Evolutionary conservation across 2,329 filamentous ascomycete genomes (phyloP).

Genomic region (Phaeosphaeria sp.): DNA sequence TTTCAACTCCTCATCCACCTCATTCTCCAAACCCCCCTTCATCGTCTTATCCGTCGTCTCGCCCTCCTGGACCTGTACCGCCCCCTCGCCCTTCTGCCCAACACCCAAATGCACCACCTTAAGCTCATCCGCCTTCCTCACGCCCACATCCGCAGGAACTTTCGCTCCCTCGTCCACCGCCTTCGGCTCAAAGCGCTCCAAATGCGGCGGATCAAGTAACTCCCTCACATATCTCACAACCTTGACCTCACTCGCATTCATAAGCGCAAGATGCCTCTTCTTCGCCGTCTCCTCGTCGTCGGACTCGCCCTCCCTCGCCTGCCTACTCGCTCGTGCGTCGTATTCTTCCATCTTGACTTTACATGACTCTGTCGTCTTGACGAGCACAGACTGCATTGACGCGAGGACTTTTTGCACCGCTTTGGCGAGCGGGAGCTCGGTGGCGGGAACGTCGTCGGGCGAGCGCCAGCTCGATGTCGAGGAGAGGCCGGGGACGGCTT

Average conservation of each 20-base stretch:
- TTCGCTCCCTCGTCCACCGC: slow-evolving; percentile 31
- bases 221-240: slow-evolving; percentile 77
- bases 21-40: not conserved
- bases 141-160: slow-evolving; percentile 18
- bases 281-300: slow-evolving; percentile 58
- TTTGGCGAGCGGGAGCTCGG: slow-evolving; percentile 80
- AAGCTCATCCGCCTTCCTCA: slow-evolving; percentile 24
- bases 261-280: slow-evolving; percentile 71
- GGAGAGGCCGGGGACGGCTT: slow-evolving; percentile 57
- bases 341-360: slow-evolving; percentile 65
- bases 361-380: slow-evolving; percentile 70
- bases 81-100: slow-evolving; percentile 17
- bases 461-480: slow-evolving; percentile 74
- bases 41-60: not conserved
- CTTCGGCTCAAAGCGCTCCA: slow-evolving; percentile 66
- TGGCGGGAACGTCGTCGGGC: slow-evolving; percentile 71
- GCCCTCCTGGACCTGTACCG: slow-evolving; percentile 18
- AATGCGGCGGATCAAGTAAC: slow-evolving; percentile 71
- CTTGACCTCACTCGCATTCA: slow-evolving; percentile 87
- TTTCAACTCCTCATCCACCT: not conserved
- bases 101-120: slow-evolving; percentile 33
- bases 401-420: slow-evolving; percentile 87
- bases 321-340: slow-evolving; percentile 56
- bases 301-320: slow-evolving; percentile 52
- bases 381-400: slow-evolving; percentile 88